phyloP scores from a whole-genome alignment of 2,329 filamentous ascomycete genomes.

The Colletotrichum echinochloae region DNA sequence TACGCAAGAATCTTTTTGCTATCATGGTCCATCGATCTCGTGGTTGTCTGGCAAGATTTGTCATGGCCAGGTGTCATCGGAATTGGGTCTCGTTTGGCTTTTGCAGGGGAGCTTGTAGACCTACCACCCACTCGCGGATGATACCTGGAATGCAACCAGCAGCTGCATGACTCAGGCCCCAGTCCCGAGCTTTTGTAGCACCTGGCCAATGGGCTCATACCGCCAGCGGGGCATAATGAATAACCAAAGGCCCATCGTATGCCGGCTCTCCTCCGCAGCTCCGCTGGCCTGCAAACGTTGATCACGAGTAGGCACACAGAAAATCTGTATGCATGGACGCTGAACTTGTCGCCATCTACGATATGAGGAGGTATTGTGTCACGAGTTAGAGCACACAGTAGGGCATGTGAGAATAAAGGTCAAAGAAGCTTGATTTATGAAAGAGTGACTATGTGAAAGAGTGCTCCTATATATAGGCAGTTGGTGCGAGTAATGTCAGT shows the following conservation, averaged over 20 bases:
- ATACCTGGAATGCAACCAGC: constrained; percentile 3
- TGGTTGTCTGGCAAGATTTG: not conserved
- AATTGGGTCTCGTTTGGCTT: constrained; percentile 2
- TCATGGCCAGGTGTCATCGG: not conserved
- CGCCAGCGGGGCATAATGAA: no score
- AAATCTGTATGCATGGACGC: not conserved
- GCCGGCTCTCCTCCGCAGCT: not conserved
- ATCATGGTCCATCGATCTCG: not conserved
- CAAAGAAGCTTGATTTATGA: no score
- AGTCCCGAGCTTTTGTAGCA: not conserved
- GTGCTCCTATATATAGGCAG: no score
- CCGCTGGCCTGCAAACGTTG: not conserved
- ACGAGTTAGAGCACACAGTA: no score
- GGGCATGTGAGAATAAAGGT: no score
- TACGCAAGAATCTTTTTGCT: not conserved
- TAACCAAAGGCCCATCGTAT: no score
- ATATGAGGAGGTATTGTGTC: no score
- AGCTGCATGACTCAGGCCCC: constrained; percentile 13
- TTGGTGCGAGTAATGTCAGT: no score
- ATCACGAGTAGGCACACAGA: not conserved
- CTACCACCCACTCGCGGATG: constrained; percentile 9
- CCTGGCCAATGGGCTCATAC: not conserved
- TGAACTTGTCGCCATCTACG: no score
- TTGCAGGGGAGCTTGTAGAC: not conserved
- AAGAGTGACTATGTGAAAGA: no score